phyloP scores from a whole-genome alignment of 2,329 filamentous ascomycete genomes.

The Ophiostoma ulmi region DNA sequence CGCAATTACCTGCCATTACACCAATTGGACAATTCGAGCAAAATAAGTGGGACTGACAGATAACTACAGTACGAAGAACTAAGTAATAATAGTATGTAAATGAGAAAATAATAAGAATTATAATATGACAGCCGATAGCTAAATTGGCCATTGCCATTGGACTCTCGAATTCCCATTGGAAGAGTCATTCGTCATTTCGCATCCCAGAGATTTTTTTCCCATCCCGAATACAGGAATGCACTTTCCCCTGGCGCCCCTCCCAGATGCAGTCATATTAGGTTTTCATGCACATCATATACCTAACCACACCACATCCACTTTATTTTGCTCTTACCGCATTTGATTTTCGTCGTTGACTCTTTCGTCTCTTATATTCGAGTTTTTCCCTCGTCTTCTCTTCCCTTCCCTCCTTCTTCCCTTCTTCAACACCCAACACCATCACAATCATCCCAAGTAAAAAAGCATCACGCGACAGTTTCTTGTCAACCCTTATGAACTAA shows the following conservation, averaged over 20 bases:
- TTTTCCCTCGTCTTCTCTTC: slow-evolving; percentile 21
- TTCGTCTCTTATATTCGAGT: slow-evolving; percentile 23
- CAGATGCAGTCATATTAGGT: not conserved
- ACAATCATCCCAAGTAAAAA: not conserved
- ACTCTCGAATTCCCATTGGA: not conserved
- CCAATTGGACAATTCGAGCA: not conserved
- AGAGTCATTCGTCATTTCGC: slow-evolving; percentile 6
- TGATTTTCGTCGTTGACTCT: slow-evolving; percentile 12
- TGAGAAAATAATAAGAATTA: not conserved
- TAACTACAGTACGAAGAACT: too few relatives aligned
- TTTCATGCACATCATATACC: not conserved
- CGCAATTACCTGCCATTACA: not conserved
- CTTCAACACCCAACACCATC: not conserved
- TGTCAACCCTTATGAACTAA: slow-evolving; percentile 6
- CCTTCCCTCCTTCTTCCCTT: not conserved
- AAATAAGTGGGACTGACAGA: not conserved
- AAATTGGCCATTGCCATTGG: slow-evolving; percentile 12
- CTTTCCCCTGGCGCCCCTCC: not conserved
- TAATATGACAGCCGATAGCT: not conserved
- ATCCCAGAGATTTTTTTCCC: slow-evolving; percentile 22
- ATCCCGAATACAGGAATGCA: slow-evolving; percentile 6
- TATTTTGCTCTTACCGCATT: slow-evolving; percentile 11
- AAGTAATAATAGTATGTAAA: not conserved
- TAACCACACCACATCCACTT: not conserved
- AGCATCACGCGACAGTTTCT: not conserved